Evolutionary conservation across 2,329 filamentous ascomycete species (phyloP), one percentile per base, ranked within the genome.

Genomic region (Decorospora gaudefroyi): DNA sequence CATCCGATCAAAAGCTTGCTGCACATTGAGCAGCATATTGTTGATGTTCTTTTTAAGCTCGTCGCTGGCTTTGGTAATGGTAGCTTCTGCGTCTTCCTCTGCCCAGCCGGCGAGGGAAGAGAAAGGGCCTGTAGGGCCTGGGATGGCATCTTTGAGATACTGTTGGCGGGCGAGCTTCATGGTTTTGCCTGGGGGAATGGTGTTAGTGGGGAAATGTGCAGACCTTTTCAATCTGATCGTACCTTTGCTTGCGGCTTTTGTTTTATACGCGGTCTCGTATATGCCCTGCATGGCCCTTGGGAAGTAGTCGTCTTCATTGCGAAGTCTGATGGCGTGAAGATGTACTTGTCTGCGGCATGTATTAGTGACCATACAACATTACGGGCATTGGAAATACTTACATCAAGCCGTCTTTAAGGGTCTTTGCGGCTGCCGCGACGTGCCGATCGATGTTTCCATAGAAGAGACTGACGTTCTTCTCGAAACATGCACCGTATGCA

Each of bases 401-500:
- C 17, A 27, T 42, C 5, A 49, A 23, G 1, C 29, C 34, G 8
- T 26, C 26, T 8, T 27, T 23, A 8, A 52, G 25, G 2, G 16
- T 12, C n/a, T 47, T 46, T 13, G 7, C 22, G 4, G 49, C 41
- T 2, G 11, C 25, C 6, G 51, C 45, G 2, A 55, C 34, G 11
- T 28, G 12, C 7, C 29, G 13, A 8, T 21, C 29, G 2, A 43
- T 33, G 6, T 32, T 26, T 6, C 30, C 32, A 13, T 51, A 32
- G 4, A 31, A 34, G 0, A 6, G 15, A 4, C 12, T 16, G 8
- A 52, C 6, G 11, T 44, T 31, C 4, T 53, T 42, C 3, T 15
- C 19, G 26, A 55, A 49, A 28, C 43, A 54, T 7, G 11, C 6
- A 6, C 48, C 27, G 13, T 49, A 55, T 16, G 49, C 42, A 25